Percentiles rank a stretch among this genome's conserved stretches.
Evolutionary conservation across 2,329 filamentous ascomycete species (phyloP).

Genomic region (Ilyonectria destructans): DNA sequence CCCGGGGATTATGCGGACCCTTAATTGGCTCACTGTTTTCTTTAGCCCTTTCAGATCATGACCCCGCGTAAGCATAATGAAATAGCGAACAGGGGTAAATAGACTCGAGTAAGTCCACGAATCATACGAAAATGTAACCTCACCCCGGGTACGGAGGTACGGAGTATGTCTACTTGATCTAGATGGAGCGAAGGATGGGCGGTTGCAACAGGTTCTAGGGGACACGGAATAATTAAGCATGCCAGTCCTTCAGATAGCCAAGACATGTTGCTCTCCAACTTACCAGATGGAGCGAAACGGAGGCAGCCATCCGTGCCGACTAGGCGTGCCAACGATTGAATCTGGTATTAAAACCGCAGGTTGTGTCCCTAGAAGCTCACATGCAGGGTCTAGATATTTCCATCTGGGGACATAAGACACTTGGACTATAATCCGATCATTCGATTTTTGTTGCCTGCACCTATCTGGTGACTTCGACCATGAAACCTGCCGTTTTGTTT

Average conservation of each 20-base stretch:
- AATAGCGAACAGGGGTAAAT: background rate
- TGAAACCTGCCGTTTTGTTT: background rate
- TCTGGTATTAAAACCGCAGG: background rate
- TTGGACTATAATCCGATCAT: background rate
- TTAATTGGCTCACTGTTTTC: background rate
- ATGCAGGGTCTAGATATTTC: background rate
- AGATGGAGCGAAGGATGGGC: background rate
- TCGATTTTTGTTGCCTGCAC: background rate
- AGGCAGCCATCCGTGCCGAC: background rate
- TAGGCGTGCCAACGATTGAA: background rate
- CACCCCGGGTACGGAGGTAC: no score
- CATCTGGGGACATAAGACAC: background rate
- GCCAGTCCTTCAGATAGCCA: background rate
- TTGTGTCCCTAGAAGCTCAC: no score
- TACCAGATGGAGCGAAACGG: background rate
- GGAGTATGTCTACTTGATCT: background rate
- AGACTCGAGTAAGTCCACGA: constrained; percentile 6
- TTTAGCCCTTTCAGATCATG: background rate
- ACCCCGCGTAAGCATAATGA: background rate
- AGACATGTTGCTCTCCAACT: background rate
- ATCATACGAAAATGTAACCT: constrained; percentile 1
- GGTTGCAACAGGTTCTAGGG: background rate
- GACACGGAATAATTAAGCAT: background rate
- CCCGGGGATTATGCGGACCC: background rate
- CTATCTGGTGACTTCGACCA: background rate